Evolutionary conservation across 352 stramenopile species (phyloP).

Genomic region (Phytopythium aichiense): DNA sequence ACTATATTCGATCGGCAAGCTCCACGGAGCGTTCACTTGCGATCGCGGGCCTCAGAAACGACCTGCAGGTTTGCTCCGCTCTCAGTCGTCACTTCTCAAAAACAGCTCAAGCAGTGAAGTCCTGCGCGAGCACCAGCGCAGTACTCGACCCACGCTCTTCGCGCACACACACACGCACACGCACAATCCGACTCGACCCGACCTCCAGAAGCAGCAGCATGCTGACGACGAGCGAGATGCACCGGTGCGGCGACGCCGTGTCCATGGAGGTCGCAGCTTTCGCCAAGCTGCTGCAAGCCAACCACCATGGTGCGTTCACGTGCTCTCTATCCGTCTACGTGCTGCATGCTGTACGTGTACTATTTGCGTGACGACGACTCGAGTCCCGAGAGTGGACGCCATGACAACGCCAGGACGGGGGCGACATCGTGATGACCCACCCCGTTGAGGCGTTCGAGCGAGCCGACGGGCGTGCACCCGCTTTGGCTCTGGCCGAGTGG

Average conservation of each 20-base stretch:
- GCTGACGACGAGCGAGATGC: constrained; percentile 2
- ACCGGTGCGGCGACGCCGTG: constrained; percentile 1
- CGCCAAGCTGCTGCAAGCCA: constrained; percentile 9
- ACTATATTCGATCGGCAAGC: neutral
- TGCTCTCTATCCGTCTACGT: neutral
- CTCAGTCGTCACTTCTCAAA: neutral
- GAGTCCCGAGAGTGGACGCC: neutral
- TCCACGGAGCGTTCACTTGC: neutral
- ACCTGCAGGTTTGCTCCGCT: neutral
- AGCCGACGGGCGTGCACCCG: neutral
- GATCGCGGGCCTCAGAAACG: neutral
- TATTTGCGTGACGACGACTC: constrained; percentile 2
- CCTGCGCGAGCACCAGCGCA: neutral
- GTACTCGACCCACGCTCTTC: neutral
- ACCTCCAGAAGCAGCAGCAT: neutral
- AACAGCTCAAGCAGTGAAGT: neutral
- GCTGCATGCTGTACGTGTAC: constrained; percentile 5
- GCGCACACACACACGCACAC: neutral
- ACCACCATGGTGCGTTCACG: neutral
- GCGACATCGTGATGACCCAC: neutral
- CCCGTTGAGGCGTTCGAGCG: neutral
- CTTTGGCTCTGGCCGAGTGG: neutral
- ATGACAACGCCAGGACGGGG: neutral
- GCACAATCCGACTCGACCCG: neutral
- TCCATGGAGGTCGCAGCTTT: constrained; percentile 7